phyloP scores from a whole-genome alignment of 2,329 filamentous ascomycete genomes.

The Diaporthe destruens region DNA sequence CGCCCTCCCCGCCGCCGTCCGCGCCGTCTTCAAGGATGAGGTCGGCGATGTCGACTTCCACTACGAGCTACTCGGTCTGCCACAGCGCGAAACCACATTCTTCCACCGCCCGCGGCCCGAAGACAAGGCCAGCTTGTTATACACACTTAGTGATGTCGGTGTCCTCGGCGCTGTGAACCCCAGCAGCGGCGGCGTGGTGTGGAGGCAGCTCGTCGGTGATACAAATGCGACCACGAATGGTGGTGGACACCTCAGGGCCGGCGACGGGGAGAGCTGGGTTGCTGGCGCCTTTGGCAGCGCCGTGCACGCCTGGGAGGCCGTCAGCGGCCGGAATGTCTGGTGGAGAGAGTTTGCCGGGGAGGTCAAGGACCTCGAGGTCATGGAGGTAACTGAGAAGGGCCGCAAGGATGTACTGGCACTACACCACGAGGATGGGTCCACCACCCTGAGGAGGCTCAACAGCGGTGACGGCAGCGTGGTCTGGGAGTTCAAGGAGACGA shows the following conservation, averaged over 20 bases:
- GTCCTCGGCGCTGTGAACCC: conserved; percentile 92
- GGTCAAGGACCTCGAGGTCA: conserved; percentile 80
- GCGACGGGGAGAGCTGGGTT: conserved; percentile 83
- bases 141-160: conserved; percentile 87
- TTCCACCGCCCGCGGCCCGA: conserved; percentile 88
- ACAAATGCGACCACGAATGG: conserved; percentile 56
- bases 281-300: conserved; percentile 78
- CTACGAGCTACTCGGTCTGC: conserved; percentile 86
- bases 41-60: conserved; percentile 94
- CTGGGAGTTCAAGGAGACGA: conserved; percentile 82
- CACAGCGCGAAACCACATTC: conserved; percentile 87
- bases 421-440: conserved; percentile 68
- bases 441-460: conserved; percentile 77
- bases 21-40: conserved; percentile 89
- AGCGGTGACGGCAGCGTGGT: conserved; percentile 78
- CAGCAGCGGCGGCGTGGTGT: conserved; percentile 84
- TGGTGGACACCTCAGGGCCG: conserved; percentile 73
- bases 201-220: conserved; percentile 81
- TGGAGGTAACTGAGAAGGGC: conserved; percentile 74
- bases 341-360: conserved; percentile 69
- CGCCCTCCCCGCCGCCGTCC: conserved; percentile 62
- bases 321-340: conserved; percentile 85
- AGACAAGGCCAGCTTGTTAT: conserved; percentile 89
- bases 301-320: conserved; percentile 85
- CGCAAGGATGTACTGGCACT: conserved; percentile 81